Percentiles rank a stretch among this genome's conserved stretches.
These are phyloP conservation scores for Serendipita vermifera DNA, from an alignment of 768 basidiomycete species.

Conservation along the genomic window DNA sequence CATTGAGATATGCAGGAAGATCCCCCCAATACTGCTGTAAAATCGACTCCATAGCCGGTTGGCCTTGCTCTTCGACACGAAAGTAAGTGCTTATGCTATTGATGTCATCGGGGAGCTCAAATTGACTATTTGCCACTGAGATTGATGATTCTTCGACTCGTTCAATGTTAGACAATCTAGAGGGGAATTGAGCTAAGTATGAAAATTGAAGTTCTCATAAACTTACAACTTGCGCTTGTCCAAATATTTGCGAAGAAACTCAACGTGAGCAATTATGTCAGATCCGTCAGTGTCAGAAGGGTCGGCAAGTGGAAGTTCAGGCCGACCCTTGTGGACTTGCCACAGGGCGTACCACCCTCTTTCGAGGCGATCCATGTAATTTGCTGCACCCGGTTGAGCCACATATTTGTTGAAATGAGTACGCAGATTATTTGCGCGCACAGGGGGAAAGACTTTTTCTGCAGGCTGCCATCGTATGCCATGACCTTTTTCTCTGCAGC, in stretches of 20 bases:
- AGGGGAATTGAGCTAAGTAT: conserved; percentile 37
- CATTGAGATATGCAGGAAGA: conserved; percentile 38
- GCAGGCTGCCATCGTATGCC: conserved; percentile 61
- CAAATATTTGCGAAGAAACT: conserved; percentile 65
- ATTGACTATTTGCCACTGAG: conserved; percentile 20
- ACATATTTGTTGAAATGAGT: conserved; percentile 38
- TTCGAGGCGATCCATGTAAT: conserved; percentile 67
- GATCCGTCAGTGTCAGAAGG: conserved; percentile 57
- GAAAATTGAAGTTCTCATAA: neutral
- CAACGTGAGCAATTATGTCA: conserved; percentile 65
- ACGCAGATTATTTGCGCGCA: conserved; percentile 59
- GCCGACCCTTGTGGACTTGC: conserved; percentile 54
- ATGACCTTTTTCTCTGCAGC: conserved; percentile 42
- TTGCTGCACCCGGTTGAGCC: conserved; percentile 51
- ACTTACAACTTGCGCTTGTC: conserved; percentile 82
- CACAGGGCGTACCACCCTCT: conserved; percentile 72
- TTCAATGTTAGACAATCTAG: conserved; percentile 39
- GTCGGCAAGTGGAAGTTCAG: conserved; percentile 57
- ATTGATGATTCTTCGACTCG: too few species aligned
- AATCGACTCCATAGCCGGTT: too few species aligned
- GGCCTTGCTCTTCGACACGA: conserved; percentile 49
- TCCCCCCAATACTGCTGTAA: conserved; percentile 35
- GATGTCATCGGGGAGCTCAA: conserved; percentile 33
- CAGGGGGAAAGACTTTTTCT: conserved; percentile 65
- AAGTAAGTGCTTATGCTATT: conserved; percentile 26